A percentile compares a stretch with the other conserved stretches of the same genome.
These are phyloP conservation scores for Capsicum baccatum DNA, from an alignment of 257 asterid genomes.

Conservation along the genomic window DNA sequence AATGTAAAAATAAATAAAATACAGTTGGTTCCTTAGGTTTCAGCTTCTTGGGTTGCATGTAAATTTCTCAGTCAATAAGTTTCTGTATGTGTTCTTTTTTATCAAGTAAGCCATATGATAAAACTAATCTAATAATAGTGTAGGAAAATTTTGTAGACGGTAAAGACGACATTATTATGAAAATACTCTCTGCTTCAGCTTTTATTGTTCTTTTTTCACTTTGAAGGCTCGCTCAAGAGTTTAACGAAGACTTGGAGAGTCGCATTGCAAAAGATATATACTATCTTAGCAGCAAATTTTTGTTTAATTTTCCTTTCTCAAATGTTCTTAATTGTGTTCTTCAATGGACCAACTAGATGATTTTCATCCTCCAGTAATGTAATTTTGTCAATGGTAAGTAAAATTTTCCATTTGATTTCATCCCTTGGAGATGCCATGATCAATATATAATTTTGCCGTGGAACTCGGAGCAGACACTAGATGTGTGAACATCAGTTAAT, in stretches of 20 bases:
- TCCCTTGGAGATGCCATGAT: not conserved
- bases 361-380: not conserved
- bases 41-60: not conserved
- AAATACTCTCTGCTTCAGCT: too few species aligned
- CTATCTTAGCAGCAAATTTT: not conserved
- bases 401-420: slow-evolving; percentile 2
- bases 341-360: not conserved
- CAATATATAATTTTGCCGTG: not conserved
- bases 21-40: not conserved
- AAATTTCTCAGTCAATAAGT: not conserved
- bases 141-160: not conserved
- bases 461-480: not conserved
- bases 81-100: not conserved
- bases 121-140: not conserved
- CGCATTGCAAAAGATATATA: not conserved
- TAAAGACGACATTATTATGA: too few species aligned
- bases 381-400: not conserved
- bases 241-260: too few species aligned
- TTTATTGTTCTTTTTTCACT: too few species aligned
- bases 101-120: not conserved
- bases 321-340: not conserved
- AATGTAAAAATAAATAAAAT: not conserved
- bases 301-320: not conserved
- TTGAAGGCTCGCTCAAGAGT: too few species aligned
- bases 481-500: not conserved